phyloP scores from a whole-genome alignment of 1,284 basidiomycete species.

The Thelephora terrestris region DNA sequence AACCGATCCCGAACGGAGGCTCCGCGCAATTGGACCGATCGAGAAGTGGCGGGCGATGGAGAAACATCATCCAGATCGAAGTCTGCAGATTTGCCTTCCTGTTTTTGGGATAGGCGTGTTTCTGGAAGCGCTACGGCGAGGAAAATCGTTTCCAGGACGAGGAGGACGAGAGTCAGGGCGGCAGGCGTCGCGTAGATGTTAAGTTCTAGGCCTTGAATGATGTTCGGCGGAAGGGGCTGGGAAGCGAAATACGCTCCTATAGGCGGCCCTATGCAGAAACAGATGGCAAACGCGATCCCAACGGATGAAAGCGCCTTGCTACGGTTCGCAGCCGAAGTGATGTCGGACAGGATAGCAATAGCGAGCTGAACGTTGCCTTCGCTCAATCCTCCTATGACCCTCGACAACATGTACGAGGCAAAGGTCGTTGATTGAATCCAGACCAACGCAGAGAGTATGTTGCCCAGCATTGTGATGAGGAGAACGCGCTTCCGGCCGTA shows the following conservation, averaged over 20 bases:
- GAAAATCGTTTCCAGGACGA: constrained; percentile 64
- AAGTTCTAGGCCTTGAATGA: constrained; percentile 54
- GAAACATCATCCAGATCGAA: not conserved
- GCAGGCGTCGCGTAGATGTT: constrained; percentile 86
- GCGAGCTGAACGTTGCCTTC: constrained; percentile 83
- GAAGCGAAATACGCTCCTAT: constrained; percentile 79
- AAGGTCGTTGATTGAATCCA: constrained; percentile 87
- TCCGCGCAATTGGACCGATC: constrained; percentile 9
- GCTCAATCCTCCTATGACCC: constrained; percentile 80
- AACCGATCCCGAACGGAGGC: constrained; percentile 41
- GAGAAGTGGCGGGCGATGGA: not conserved
- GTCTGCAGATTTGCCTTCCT: not conserved
- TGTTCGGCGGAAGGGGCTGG: constrained; percentile 46
- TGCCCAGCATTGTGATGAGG: constrained; percentile 83
- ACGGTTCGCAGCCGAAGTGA: constrained; percentile 67
- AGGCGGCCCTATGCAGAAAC: constrained; percentile 80
- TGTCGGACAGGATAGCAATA: constrained; percentile 83
- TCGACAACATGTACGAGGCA: constrained; percentile 78
- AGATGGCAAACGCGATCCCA: constrained; percentile 88
- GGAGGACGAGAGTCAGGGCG: constrained; percentile 60
- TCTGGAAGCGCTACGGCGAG: constrained; percentile 68
- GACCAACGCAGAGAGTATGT: constrained; percentile 76
- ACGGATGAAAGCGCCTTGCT: constrained; percentile 83
- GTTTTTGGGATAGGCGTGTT: constrained; percentile 35
- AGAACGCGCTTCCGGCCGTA: constrained; percentile 79